Evolutionary conservation across 176 grass and related monocot species (phyloP).

Genomic region (Paspalum vaginatum): DNA sequence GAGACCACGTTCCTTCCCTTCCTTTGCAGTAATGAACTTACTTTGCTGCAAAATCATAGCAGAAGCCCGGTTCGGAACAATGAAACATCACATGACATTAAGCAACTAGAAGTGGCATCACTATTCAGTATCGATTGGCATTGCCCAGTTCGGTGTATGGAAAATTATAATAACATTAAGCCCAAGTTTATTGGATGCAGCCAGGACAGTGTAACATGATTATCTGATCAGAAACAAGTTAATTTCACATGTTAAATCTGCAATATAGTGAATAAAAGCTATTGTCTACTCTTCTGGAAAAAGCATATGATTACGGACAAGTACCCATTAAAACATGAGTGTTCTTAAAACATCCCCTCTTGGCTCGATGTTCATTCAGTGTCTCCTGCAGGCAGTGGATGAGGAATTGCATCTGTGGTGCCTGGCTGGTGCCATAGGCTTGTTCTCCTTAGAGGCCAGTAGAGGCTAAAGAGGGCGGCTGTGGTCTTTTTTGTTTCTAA

Average conservation of each 20-base stretch:
- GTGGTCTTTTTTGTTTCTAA: too few relatives aligned
- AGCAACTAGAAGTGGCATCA: neutral
- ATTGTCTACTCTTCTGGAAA: slow-evolving; percentile 3
- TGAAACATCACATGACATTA: neutral
- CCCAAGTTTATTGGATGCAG: neutral
- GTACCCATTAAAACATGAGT: neutral
- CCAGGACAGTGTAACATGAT: neutral
- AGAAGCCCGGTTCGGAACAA: slow-evolving; percentile 2
- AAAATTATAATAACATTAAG: slow-evolving; percentile 8
- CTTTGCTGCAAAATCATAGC: slow-evolving; percentile 61
- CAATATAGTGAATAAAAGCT: neutral
- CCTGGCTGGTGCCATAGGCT: too few relatives aligned
- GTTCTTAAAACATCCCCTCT: neutral
- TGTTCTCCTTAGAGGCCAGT: too few relatives aligned
- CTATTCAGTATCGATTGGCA: neutral
- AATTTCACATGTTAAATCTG: neutral
- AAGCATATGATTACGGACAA: neutral
- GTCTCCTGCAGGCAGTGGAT: too few relatives aligned
- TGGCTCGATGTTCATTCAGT: too few relatives aligned
- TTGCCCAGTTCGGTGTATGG: neutral
- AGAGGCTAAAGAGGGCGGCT: too few relatives aligned
- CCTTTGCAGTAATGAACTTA: slow-evolving; percentile 70
- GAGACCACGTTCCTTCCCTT: slow-evolving; percentile 82
- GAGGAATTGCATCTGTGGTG: too few relatives aligned
- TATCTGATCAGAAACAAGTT: neutral